Evolutionary conservation across 306 rosid genomes (phyloP).

Genomic region (Arachis stenosperma): DNA sequence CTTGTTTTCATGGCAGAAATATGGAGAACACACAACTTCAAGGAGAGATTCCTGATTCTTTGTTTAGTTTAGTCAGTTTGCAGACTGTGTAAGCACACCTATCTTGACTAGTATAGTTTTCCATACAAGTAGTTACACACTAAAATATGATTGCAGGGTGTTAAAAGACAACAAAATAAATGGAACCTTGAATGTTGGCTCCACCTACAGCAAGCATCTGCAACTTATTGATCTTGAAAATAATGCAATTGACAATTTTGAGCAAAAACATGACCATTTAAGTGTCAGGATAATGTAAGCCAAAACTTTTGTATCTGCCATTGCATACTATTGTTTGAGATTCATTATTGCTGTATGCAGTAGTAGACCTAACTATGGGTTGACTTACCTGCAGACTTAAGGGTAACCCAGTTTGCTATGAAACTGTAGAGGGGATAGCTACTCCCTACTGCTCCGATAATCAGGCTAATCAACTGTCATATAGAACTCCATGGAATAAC

Average conservation of each 20-base stretch:
- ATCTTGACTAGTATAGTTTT: conserved; percentile 20
- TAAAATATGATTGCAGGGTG: conserved; percentile 32
- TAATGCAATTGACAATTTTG: conserved; percentile 22
- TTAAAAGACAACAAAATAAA: conserved; percentile 36
- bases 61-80: conserved; percentile 48
- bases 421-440: conserved; percentile 8
- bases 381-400: conserved; percentile 46
- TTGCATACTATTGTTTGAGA: conserved; percentile 11
- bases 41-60: conserved; percentile 50
- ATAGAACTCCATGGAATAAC: conserved; percentile 26
- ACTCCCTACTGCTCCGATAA: conserved; percentile 52
- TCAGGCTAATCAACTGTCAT: conserved; percentile 2
- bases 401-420: conserved; percentile 48
- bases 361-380: conserved; percentile 20
- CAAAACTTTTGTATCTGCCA: not conserved
- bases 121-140: conserved; percentile 13
- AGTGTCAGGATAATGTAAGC: conserved; percentile 40
- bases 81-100: conserved; percentile 58
- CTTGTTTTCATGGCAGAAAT: conserved; percentile 43
- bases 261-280: not conserved
- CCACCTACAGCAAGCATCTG: conserved; percentile 34
- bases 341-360: not conserved
- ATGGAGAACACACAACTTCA: conserved; percentile 55
- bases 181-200: conserved; percentile 41
- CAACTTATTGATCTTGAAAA: conserved; percentile 40